phyloP scores from a whole-genome alignment of 495 filamentous ascomycete genomes.

The Penicillium subrubescens region DNA sequence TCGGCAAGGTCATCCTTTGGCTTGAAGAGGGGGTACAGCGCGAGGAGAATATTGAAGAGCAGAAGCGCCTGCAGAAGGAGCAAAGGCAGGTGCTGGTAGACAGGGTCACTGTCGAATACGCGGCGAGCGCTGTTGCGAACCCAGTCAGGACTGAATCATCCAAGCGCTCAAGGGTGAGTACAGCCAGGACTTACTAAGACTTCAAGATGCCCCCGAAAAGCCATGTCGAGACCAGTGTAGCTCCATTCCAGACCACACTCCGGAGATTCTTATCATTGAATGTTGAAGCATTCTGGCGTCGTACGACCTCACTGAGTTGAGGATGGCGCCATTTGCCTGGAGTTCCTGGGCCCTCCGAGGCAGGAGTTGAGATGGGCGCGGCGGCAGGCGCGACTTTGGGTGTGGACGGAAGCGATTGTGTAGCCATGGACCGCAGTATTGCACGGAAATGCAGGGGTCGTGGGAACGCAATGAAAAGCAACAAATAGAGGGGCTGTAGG shows the following conservation, averaged over 20 bases:
- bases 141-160: constrained; percentile 4
- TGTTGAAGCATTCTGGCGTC: constrained; percentile 68
- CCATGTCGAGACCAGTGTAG: constrained; percentile 53
- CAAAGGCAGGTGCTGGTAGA: constrained; percentile 43
- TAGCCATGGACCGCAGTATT: constrained; percentile 37
- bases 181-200: constrained; percentile 34
- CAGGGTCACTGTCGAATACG: constrained; percentile 23
- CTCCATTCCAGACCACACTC: constrained; percentile 64
- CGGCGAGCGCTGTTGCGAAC: constrained; percentile 25
- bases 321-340: constrained; percentile 91
- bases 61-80: constrained; percentile 59
- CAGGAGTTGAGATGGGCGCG: constrained; percentile 42
- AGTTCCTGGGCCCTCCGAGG: constrained; percentile 51
- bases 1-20: constrained; percentile 77
- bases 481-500: neutral
- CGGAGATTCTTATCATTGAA: constrained; percentile 73
- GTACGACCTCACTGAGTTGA: constrained; percentile 72
- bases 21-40: constrained; percentile 69
- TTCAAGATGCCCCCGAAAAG: constrained; percentile 38
- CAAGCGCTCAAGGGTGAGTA: neutral
- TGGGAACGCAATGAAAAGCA: constrained; percentile 3
- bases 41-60: constrained; percentile 63
- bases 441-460: neutral
- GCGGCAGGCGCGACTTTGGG: constrained; percentile 56
- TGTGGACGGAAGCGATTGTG: constrained; percentile 53